These are phyloP conservation scores for Aspergillus pseudoviridinutans DNA, from an alignment of 2,329 filamentous ascomycete species.

Conservation along the genomic window DNA sequence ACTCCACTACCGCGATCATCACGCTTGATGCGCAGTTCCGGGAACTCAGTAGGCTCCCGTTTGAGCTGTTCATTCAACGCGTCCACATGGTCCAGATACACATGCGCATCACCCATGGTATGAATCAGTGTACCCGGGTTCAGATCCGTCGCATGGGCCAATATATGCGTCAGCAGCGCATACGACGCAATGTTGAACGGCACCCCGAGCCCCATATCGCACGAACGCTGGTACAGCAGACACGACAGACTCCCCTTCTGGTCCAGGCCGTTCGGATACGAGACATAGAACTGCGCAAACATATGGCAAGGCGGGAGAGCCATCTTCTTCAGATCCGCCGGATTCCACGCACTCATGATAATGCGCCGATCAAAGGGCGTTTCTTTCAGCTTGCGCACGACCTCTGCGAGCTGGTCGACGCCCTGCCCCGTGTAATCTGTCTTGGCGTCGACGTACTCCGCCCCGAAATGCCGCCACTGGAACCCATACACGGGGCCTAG, in stretches of 20 bases:
- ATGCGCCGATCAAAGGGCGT: slow-evolving; percentile 87
- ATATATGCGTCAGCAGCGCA: slow-evolving; percentile 89
- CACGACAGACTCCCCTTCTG: slow-evolving; percentile 74
- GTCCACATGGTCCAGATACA: slow-evolving; percentile 89
- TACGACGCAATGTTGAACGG: slow-evolving; percentile 98
- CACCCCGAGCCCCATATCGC: slow-evolving; percentile 95
- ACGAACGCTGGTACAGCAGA: slow-evolving; percentile 86
- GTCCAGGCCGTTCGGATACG: slow-evolving; percentile 53
- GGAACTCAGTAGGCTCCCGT: slow-evolving; percentile 77
- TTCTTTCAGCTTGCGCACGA: slow-evolving; percentile 78
- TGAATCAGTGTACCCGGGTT: slow-evolving; percentile 85
- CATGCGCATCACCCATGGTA: slow-evolving; percentile 97
- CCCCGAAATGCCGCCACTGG: slow-evolving; percentile 98
- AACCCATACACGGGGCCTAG: slow-evolving; percentile 96
- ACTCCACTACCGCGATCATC: slow-evolving; percentile 72
- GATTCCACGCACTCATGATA: slow-evolving; percentile 92
- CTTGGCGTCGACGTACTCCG: slow-evolving; percentile 73
- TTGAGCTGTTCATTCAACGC: slow-evolving; percentile 76
- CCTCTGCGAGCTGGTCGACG: slow-evolving; percentile 86
- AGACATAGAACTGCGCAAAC: slow-evolving; percentile 96
- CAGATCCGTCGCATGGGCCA: slow-evolving; percentile 81
- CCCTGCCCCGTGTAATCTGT: slow-evolving; percentile 84
- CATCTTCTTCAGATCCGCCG: slow-evolving; percentile 79
- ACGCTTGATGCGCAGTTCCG: slow-evolving; percentile 67
- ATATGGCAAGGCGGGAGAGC: slow-evolving; percentile 92